Evolutionary conservation across 2,329 filamentous ascomycete species (phyloP), one percentile per base, ranked within the genome.

Genomic region (Cladorrhinum sp.): DNA sequence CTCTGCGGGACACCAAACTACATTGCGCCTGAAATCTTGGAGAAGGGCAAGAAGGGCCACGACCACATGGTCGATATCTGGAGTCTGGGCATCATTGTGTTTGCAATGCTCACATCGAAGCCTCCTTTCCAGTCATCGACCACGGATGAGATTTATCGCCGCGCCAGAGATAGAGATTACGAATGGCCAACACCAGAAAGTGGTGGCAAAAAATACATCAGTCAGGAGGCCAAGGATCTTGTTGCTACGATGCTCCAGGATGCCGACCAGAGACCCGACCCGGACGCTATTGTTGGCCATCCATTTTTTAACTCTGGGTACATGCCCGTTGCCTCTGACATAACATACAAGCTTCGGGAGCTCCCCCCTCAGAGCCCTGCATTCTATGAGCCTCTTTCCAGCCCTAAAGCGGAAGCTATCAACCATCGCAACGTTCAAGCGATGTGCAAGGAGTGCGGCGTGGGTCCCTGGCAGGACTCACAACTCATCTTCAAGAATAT

Each of bases 41-140:
- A 96, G 71, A 96, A 95, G 79, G 91, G 90, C 32, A 95, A 91
- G 71, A 92, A 93, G 69, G 95, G 95, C 0, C 95, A 99, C 73
- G 95, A 96, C 67, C 93, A 98, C 72, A 96, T 96, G 80, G 95
- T 99, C 2, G 95, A 99, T 73, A 91, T 99, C 59, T 99, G 96
- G 96, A 96, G 93, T 50, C 82, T 99, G 71, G 95, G 96, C 20
- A 95, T 99, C 67, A 99, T 99, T 73, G 92, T 96, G 87, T 98
- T 96, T 76, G 96, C 95, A 53, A 93, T 99, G 85, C 89, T 98
- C 51, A 95, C 95, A 7, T 96, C 95, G 20, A 96, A 93, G 69
- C 93, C 95, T 1, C 95, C 95, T 0, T 99, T 99, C 74, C 95
- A 99, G 76, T 96, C 95, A 12, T 87, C 88, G 12, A 93, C 90